phyloP scores from a whole-genome alignment of 805 yeast genomes.

The Candida cerambycidarum region DNA sequence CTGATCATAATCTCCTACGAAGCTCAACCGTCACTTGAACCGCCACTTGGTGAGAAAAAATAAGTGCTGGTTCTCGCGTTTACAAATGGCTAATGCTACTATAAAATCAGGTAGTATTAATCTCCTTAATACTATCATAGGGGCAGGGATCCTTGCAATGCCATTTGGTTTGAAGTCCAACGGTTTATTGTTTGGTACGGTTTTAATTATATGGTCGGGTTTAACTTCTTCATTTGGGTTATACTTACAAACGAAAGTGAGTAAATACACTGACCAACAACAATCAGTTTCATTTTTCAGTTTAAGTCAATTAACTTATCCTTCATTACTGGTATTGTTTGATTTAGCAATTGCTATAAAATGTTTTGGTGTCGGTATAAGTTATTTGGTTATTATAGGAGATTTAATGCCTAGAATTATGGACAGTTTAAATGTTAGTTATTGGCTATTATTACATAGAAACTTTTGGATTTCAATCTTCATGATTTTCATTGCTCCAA shows the following conservation, averaged over 20 bases:
- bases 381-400: conserved; percentile 72
- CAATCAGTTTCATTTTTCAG: conserved; percentile 45
- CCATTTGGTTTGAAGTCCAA: conserved; percentile 62
- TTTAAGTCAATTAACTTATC: conserved; percentile 60
- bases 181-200: conserved; percentile 45
- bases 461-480: conserved; percentile 55
- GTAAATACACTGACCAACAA: conserved; percentile 45
- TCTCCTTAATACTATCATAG: conserved; percentile 55
- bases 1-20: no score
- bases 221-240: conserved; percentile 58
- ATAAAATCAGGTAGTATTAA: conserved; percentile 52
- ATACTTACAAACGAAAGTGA: conserved; percentile 58
- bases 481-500: conserved; percentile 57
- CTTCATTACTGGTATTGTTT: conserved; percentile 65
- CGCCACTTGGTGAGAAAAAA: background rate
- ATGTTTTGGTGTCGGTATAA: conserved; percentile 75
- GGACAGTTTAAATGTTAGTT: conserved; percentile 32
- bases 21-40: no score
- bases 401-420: conserved; percentile 68
- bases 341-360: conserved; percentile 74
- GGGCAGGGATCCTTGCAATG: conserved; percentile 71
- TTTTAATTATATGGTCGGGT: conserved; percentile 41
- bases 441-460: conserved; percentile 30
- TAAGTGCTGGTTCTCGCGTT: background rate
- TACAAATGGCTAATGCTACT: conserved; percentile 31